Evolutionary conservation across 1,284 basidiomycete species (phyloP).

Genomic region (Amylostereum areolatum): DNA sequence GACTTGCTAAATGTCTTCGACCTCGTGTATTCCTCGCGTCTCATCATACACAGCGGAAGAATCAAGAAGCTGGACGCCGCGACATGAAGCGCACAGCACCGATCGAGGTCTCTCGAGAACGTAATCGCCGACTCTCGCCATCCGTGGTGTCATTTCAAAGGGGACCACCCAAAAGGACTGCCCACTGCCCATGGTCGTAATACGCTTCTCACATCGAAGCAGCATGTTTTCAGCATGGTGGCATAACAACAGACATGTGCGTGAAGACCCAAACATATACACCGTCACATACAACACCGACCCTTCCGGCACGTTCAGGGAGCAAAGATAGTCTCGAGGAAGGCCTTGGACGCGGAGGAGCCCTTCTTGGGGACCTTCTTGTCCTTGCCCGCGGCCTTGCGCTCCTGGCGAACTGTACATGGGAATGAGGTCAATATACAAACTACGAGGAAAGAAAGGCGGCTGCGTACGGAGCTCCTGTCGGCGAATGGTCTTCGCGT

Average conservation of each 20-base stretch:
- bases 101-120: no score
- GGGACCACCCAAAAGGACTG: background rate
- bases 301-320: slow-evolving; percentile 45
- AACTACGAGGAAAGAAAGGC: slow-evolving; percentile 18
- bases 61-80: no score
- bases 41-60: no score
- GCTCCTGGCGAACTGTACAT: slow-evolving; percentile 71
- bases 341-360: slow-evolving; percentile 74
- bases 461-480: slow-evolving; percentile 70
- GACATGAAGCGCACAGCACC: no score
- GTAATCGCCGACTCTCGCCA: no score
- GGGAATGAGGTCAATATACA: slow-evolving; percentile 4
- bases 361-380: slow-evolving; percentile 41
- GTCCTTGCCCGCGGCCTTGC: slow-evolving; percentile 33
- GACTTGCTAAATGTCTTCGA: no score
- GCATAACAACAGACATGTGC: slow-evolving; percentile 14
- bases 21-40: no score
- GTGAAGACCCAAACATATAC: slow-evolving; percentile 4
- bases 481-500: slow-evolving; percentile 90
- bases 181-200: background rate
- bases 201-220: slow-evolving; percentile 3
- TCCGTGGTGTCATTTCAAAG: background rate
- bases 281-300: slow-evolving; percentile 1
- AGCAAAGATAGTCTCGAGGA: slow-evolving; percentile 83
- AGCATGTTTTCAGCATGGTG: slow-evolving; percentile 16